Conservation (phyloP, 2,329 filamentous ascomycete species). For the Penicillium sclerotigenum region DNA sequence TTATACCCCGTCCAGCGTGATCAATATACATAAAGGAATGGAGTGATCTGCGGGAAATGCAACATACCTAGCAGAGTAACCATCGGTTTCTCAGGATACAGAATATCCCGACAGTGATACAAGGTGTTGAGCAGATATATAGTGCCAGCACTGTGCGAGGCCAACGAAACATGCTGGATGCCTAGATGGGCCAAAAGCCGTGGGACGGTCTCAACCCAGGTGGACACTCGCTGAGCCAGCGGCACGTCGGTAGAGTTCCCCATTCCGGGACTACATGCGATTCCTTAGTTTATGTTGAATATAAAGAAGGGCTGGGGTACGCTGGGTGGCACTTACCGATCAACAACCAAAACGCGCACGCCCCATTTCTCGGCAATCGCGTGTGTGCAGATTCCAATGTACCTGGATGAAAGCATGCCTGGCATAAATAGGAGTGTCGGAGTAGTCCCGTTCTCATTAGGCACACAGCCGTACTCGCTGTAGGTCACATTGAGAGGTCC, state of each 20-base stretch:
- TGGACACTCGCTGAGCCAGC: constrained; percentile 34
- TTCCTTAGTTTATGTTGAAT: background rate
- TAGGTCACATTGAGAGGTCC: constrained; percentile 8
- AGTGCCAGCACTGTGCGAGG: constrained; percentile 43
- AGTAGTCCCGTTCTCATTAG: background rate
- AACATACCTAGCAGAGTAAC: background rate
- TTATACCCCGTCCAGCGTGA: background rate
- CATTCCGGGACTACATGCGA: constrained; percentile 39
- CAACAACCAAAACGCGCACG: constrained; percentile 5
- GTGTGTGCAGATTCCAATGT: constrained; percentile 1
- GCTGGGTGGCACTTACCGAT: background rate
- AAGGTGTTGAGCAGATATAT: constrained; percentile 46
- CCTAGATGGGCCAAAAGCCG: constrained; percentile 36
- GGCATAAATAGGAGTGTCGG: constrained; percentile 2
- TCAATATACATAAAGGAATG: background rate
- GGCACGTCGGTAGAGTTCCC: constrained; percentile 43
- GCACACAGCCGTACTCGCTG: background rate
- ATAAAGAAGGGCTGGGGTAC: background rate
- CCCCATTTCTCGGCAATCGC: constrained; percentile 4
- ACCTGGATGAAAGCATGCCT: constrained; percentile 6
- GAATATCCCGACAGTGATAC: constrained; percentile 30
- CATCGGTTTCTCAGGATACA: constrained; percentile 14
- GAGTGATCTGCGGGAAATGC: background rate
- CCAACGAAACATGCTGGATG: constrained; percentile 39
- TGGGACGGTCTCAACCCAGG: constrained; percentile 45